Conservation (phyloP, 345 rosid species). For the Bruguiera sexangula region DNA sequence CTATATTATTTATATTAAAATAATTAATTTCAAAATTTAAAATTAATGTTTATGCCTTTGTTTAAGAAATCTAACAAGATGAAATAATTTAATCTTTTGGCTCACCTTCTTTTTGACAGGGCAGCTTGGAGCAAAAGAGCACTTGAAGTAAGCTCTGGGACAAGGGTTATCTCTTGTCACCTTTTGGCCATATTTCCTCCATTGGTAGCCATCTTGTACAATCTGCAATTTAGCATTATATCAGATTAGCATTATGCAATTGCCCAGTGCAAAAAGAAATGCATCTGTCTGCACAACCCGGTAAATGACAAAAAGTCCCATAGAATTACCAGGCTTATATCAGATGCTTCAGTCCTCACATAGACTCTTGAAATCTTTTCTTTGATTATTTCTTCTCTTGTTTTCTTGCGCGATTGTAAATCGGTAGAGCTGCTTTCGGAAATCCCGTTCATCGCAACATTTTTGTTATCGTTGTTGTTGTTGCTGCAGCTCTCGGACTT, state of each 20-base stretch:
- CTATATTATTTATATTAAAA: too few relatives aligned
- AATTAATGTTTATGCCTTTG: too few relatives aligned
- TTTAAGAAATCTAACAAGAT: too few relatives aligned
- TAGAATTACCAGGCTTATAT: constrained; percentile 67
- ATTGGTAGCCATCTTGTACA: constrained; percentile 95
- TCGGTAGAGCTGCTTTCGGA: constrained; percentile 89
- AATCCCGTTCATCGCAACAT: constrained; percentile 35
- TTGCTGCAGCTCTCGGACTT: constrained; percentile 49
- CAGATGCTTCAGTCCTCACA: constrained; percentile 66
- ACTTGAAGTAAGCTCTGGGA: constrained; percentile 97
- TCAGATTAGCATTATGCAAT: neutral
- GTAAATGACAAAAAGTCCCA: neutral
- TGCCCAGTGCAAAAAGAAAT: neutral
- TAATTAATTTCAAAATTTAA: too few relatives aligned
- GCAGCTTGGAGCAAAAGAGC: constrained; percentile 94
- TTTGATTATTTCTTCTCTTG: constrained; percentile 66
- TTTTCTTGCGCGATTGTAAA: constrained; percentile 69
- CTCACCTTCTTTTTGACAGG: constrained; percentile 94
- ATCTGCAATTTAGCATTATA: constrained; percentile 37
- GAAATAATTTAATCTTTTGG: neutral
- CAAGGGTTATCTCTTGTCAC: constrained; percentile 97
- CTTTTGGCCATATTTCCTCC: constrained; percentile 99
- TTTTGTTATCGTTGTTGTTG: constrained; percentile 21
- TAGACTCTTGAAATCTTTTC: constrained; percentile 60
- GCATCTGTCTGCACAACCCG: neutral